Evolutionary conservation across 169 alveolate species (phyloP), one percentile per base, ranked within the genome.

Genomic region (Plasmodium gaboni): DNA sequence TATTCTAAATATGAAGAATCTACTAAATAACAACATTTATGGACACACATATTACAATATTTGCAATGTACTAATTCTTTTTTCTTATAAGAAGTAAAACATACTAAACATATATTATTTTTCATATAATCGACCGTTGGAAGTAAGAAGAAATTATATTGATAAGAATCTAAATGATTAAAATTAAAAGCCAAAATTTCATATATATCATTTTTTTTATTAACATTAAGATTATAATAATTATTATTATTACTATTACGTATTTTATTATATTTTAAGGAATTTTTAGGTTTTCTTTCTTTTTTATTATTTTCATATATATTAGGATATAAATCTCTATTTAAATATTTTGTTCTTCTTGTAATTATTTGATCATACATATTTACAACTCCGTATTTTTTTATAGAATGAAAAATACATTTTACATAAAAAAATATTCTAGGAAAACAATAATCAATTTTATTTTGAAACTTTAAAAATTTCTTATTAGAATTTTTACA

Each of bases 321-420:
- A 42, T 72, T 83, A 2, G 91, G 91, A 57, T 83, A 83, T 22
- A 83, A 42, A 83, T 83, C 91, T 61, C 91, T 71, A 28, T 83
- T 83, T 12, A 83, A 51, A 61, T 83, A 83, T 73, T 83, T 83
- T 60, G 86, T 55, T 17, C 91, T 83, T 24, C 91, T 19, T 50
- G 68, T 83, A 9, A 83, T 69, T 4, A 83, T 59, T 48, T 83
- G 74, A 38, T 83, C 91, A 26, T 83, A 83, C 0, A 83, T 44
- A 38, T 73, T 67, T 15, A 67, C 26, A 15, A 57, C 86, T 15
- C 91, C 91, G 44, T 51, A 67, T 69, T 83, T 83, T 53, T 67
- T 83, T 9, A 83, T 61, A 4, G 91, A 83, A 48, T 83, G 91
- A n/a, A 3, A n/a, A 1, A 83, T 69, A 53, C 91, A 83, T 55